Conservation (phyloP, 495 filamentous ascomycete genomes). For the Penicillium tannophilum region DNA sequence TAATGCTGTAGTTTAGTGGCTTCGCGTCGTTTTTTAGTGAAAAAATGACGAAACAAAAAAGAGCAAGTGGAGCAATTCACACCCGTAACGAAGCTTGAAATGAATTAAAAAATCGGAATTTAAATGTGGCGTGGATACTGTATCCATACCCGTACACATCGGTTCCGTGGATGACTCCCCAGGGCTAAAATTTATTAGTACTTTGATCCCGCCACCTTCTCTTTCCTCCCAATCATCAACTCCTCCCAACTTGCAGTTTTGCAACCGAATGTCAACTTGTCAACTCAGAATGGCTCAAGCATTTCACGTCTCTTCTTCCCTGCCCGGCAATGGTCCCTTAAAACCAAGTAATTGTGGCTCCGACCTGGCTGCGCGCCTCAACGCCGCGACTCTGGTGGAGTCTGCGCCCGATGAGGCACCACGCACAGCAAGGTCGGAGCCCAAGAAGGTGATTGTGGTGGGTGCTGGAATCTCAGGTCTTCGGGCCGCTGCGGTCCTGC, state of each 20-base stretch:
- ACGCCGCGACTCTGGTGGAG: conserved; percentile 19
- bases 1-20: not conserved
- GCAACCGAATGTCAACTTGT: conserved; percentile 27
- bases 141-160: not conserved
- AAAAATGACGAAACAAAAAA: not conserved
- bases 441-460: conserved; percentile 30
- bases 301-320: conserved; percentile 20
- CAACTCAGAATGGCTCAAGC: conserved; percentile 29
- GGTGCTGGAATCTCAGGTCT: conserved; percentile 29
- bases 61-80: not conserved
- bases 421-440: conserved; percentile 26
- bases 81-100: not conserved
- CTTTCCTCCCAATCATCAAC: not conserved
- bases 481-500: conserved; percentile 22
- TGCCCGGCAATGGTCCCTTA: conserved; percentile 17
- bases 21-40: not conserved
- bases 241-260: not conserved
- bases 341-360: conserved; percentile 30
- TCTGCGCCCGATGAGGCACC: conserved; percentile 18
- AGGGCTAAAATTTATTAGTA: not conserved
- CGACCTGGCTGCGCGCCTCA: conserved; percentile 26
- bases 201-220: not conserved
- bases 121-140: not conserved
- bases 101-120: not conserved
- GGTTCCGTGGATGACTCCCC: not conserved